phyloP scores from a whole-genome alignment of 176 grass and related monocot species.

The Oryza australiensis region DNA sequence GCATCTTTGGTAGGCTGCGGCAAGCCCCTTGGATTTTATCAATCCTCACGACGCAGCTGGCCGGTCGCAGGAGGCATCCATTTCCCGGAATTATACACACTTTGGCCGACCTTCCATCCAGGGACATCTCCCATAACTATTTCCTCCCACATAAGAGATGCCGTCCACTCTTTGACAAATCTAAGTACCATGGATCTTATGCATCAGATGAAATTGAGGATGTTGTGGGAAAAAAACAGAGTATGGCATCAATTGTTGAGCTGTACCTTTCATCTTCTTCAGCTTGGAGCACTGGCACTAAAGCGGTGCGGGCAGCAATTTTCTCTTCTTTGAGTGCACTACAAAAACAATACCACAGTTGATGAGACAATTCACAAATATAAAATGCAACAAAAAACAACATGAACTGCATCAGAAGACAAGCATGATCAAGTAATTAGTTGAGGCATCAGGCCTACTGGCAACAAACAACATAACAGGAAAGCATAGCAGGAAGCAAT shows the following conservation, averaged over 20 bases:
- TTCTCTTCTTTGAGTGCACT: slow-evolving; percentile 96
- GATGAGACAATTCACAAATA: slow-evolving; percentile 3
- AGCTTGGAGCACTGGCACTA: slow-evolving; percentile 94
- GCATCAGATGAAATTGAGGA: background rate
- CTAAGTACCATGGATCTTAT: slow-evolving; percentile 32
- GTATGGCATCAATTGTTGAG: background rate
- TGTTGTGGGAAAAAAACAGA: background rate
- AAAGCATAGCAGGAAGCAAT: background rate
- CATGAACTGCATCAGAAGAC: slow-evolving; percentile 1
- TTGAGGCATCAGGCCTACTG: too few species aligned
- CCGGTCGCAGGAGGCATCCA: slow-evolving; percentile 94
- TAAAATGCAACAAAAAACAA: background rate
- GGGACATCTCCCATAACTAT: slow-evolving; percentile 96
- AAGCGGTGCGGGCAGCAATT: slow-evolving; percentile 85
- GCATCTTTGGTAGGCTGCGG: background rate
- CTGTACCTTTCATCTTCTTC: slow-evolving; percentile 96
- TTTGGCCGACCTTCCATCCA: slow-evolving; percentile 96
- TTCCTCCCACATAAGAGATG: slow-evolving; percentile 83
- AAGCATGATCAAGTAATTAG: background rate
- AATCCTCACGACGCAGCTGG: slow-evolving; percentile 90
- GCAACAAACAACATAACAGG: background rate
- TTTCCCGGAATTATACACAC: slow-evolving; percentile 82
- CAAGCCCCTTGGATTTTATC: slow-evolving; percentile 41
- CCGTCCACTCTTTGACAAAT: slow-evolving; percentile 98
- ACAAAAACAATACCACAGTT: background rate